Evolutionary conservation across 2,329 filamentous ascomycete genomes (phyloP), one percentile per base, ranked within the genome.

Genomic region (Neonectria hederae): DNA sequence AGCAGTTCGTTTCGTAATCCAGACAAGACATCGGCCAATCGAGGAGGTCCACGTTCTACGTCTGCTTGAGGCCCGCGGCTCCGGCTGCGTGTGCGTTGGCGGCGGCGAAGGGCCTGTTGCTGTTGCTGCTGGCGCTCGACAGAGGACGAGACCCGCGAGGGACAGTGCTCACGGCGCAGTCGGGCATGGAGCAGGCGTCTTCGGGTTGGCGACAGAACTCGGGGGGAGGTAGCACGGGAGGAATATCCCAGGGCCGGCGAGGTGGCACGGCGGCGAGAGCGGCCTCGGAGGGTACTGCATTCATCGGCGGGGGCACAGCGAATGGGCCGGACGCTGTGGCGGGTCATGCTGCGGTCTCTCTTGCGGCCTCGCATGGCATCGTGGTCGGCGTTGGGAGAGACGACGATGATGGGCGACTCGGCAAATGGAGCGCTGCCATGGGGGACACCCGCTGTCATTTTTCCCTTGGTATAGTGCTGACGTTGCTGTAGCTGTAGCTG

Each of bases 101-200:
- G 76, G 51, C 78, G 78, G 22, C 77, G 75, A 45, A 68, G 61
- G 19, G 74, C 69, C 17, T 69, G 66, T 28, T 73, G 72, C 66
- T 76, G 73, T 17, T 74, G 76, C 17, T 69, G 66, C 30, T 73
- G 72, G 65, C 76, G 72, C n/a, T 74, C 76, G 26, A 76, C 69
- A 3, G 78, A 77, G 6, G 79, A 79, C 2, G 76, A 67, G 19
- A 77, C 77, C 21, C 80, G 75, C 13, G 80, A 82, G 11, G 80
- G 80, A 62, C 80, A 82, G 65, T 83, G 82, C 67, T 82, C 82
- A 21, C 83, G 80, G 43, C 81, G 75, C 14, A 83, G 76, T 13
- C 80, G 74, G 43, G 80, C 78, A 60, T 79, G 78, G 17, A 83
- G 76, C 19, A 83, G 71, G 32, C 80, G 78, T 38, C 80, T 78